Conservation (phyloP, 2,329 filamentous ascomycete species). For the Penicillium verrucosum region DNA sequence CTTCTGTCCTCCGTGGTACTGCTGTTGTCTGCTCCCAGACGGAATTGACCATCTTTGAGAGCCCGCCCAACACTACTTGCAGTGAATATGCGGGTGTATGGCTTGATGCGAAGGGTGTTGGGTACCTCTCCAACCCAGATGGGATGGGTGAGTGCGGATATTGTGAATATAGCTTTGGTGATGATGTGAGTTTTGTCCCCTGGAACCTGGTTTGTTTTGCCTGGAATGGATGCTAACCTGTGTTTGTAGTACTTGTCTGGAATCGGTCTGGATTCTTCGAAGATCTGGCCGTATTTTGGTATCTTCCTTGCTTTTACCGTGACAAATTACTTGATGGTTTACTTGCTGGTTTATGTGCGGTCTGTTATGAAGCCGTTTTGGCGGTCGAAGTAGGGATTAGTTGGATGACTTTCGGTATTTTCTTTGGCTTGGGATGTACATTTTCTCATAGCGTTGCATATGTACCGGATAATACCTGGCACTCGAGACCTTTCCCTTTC, state of each 20-base stretch:
- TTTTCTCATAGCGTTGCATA: neutral
- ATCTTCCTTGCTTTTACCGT: slow-evolving; percentile 35
- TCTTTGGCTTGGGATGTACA: neutral
- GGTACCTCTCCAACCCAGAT: slow-evolving; percentile 65
- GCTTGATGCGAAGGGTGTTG: slow-evolving; percentile 62
- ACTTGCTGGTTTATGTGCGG: slow-evolving; percentile 33
- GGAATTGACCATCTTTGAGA: slow-evolving; percentile 68
- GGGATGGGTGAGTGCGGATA: slow-evolving; percentile 67
- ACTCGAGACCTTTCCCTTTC: no score
- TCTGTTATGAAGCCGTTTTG: slow-evolving; percentile 34
- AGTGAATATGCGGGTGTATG: slow-evolving; percentile 70
- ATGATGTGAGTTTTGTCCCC: slow-evolving; percentile 28
- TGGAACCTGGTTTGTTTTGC: neutral
- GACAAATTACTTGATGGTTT: slow-evolving; percentile 36
- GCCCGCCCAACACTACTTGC: slow-evolving; percentile 65
- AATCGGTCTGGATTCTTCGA: slow-evolving; percentile 31
- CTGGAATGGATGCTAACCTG: slow-evolving; percentile 1
- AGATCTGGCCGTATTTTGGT: slow-evolving; percentile 36
- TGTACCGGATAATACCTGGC: no score
- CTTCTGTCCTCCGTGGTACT: slow-evolving; percentile 67
- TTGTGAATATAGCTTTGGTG: slow-evolving; percentile 63
- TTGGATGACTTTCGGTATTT: slow-evolving; percentile 9
- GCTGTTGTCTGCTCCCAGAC: slow-evolving; percentile 57
- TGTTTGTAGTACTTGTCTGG: slow-evolving; percentile 28
- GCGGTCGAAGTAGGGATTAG: slow-evolving; percentile 9